These are phyloP conservation scores for Tolypocladium nubicola DNA, from an alignment of 2,329 filamentous ascomycete genomes.

Conservation along the genomic window DNA sequence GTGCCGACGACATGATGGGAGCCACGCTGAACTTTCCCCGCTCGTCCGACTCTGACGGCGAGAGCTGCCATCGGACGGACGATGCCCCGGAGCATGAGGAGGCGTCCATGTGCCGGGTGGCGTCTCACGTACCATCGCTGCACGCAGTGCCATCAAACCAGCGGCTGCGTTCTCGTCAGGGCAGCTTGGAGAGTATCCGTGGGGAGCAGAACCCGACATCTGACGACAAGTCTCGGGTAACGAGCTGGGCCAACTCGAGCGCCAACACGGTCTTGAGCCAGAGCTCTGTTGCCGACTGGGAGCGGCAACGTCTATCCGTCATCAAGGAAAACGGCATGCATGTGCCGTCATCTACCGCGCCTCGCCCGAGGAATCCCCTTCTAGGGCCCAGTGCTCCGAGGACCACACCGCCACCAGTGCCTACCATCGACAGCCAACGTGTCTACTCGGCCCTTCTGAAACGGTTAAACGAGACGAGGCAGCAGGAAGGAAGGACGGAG, in stretches of 20 bases:
- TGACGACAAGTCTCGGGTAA: conserved; percentile 53
- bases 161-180: conserved; percentile 39
- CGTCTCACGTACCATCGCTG: conserved; percentile 38
- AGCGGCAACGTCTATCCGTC: conserved; percentile 49
- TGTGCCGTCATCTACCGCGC: conserved; percentile 26
- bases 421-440: conserved; percentile 40
- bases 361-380: conserved; percentile 7
- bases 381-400: background rate
- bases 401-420: background rate
- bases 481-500: conserved; percentile 2
- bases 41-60: conserved; percentile 10
- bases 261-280: conserved; percentile 41
- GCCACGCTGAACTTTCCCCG: conserved; percentile 5
- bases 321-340: conserved; percentile 46
- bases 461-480: conserved; percentile 31
- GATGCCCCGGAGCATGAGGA: conserved; percentile 25
- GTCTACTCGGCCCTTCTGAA: conserved; percentile 57
- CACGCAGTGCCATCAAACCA: conserved; percentile 35
- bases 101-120: conserved; percentile 35
- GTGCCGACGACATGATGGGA: conserved; percentile 4
- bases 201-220: conserved; percentile 26
- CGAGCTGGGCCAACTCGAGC: conserved; percentile 61
- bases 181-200: conserved; percentile 40
- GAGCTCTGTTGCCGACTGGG: conserved; percentile 28
- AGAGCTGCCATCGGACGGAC: conserved; percentile 21